Base-by-base conservation (phyloP, 2,329 filamentous ascomycete species). In the Apiospora rasikravindrae region DNA sequence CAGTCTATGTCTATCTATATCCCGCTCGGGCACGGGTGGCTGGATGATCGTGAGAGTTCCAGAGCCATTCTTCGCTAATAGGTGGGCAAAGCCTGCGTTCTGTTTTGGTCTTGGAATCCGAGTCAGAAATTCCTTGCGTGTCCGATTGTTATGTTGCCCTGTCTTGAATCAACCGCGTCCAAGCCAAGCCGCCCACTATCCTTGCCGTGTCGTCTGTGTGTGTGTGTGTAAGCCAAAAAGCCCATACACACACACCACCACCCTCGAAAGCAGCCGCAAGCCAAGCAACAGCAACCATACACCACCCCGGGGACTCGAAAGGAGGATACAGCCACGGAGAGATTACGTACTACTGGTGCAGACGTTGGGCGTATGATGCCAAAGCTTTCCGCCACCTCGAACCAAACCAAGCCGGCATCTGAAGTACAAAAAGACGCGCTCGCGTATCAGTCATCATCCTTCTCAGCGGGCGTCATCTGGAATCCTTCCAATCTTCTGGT, bases 401-500 rank as follows among this genome's bases (percentile, higher is more conserved):
- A 40, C 22, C 57, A n/a, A 16, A 57, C n/a, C 57, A 40, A 33
- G 57, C 57, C 33, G 33, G 33, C 57, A n/a, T 8, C n/a, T n/a
- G 24, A 40, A 64, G 57, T 64, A 64, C 57, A 64, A 64, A 40
- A 40, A 64, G 57, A 40, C 29, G 29, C 57, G 29, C 33, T 64
- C 57, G 57, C 57, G 57, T 64, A 40, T 64, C 57, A 40, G 57
- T 14, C 57, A 40, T 49, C 45, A 49, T 10, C 22, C 40, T 42
- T 14, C 13, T 13, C 33, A 11, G 29, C 19, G 19, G 53, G 3
- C 29, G 29, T 64, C 53, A 37, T 64, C 33, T 64, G 57, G 57
- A 64, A 64, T 64, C 33, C 57, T 64, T 64, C 57, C 57, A 64
- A 64, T n/a, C 57, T 64, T 64, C 57, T 64, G 57, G 57, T 64